Evolutionary conservation across 805 yeast species (phyloP).

Genomic region (Lipomyces sp.): DNA sequence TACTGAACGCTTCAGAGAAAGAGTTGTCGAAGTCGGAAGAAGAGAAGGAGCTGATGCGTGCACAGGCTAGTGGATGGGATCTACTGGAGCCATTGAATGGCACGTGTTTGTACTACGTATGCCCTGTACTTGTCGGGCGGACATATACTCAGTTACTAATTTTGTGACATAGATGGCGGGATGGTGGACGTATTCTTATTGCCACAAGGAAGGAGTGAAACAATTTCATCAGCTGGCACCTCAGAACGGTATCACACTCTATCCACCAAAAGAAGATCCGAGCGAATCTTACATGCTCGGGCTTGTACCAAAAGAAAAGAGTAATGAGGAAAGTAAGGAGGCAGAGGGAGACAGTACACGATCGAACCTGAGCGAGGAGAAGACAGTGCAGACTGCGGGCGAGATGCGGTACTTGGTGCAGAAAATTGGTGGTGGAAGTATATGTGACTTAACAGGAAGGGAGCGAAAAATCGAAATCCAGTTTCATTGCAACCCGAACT

Average conservation of each 20-base stretch:
- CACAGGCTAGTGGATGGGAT: slow-evolving; percentile 35
- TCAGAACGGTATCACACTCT: slow-evolving; percentile 30
- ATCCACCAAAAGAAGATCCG: slow-evolving; percentile 36
- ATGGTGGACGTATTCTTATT: slow-evolving; percentile 40
- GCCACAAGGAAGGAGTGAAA: slow-evolving; percentile 36
- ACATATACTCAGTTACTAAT: not conserved
- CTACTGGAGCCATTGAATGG: slow-evolving; percentile 36
- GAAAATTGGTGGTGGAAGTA: slow-evolving; percentile 56
- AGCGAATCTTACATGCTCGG: slow-evolving; percentile 33
- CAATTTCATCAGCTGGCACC: slow-evolving; percentile 38
- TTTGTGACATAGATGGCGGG: slow-evolving; percentile 29
- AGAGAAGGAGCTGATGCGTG: slow-evolving; percentile 31
- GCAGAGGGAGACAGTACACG: slow-evolving; percentile 1
- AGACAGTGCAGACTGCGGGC: slow-evolving; percentile 34
- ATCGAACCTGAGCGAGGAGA: slow-evolving; percentile 17
- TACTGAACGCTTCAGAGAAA: slow-evolving; percentile 23
- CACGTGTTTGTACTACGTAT: slow-evolving; percentile 35
- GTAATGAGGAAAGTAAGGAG: not conserved
- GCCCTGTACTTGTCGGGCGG: not conserved
- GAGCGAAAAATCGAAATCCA: slow-evolving; percentile 61
- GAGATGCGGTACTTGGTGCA: slow-evolving; percentile 44
- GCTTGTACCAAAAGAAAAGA: slow-evolving; percentile 3
- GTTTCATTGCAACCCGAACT: slow-evolving; percentile 58
- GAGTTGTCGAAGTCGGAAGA: slow-evolving; percentile 32
- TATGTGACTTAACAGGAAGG: slow-evolving; percentile 62